Base-by-base conservation (phyloP, 106 monocot species). In the Dendrobium catenatum region DNA sequence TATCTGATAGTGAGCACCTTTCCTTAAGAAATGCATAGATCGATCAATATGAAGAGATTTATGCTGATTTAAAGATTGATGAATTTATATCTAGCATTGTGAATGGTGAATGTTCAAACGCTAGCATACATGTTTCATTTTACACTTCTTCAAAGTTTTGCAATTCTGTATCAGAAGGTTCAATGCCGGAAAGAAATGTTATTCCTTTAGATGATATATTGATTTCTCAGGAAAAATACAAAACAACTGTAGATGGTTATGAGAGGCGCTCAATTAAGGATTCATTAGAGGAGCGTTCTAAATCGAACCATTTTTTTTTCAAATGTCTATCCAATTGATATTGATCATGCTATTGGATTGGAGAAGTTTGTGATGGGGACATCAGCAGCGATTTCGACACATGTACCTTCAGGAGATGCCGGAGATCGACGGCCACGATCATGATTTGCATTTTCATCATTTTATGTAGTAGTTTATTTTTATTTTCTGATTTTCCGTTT, bases 321-420 rank as follows among this genome's bases (percentile, higher is more conserved):
- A 47, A 41, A 81, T 84, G 70, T 79, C 64, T 86, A 80, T 78
- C 82, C 86, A 68, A 79, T 49, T 86, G 86, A 81, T 79, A 66
- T 13, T 80, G 77, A 87, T 70, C 82, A 78, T 13, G 72, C 61
- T 67, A 68, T 17, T 87, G 85, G 80, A 47, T 72, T 82, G 76
- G 88, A 88, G 78, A 87, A 86, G 70, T n/a, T n/a, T n/a, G n/a
- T n/a, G n/a, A n/a, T n/a, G n/a, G n/a, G n/a, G n/a, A n/a, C n/a
- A n/a, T n/a, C n/a, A n/a, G n/a, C n/a, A n/a, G n/a, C n/a, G n/a
- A n/a, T n/a, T n/a, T n/a, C n/a, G n/a, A n/a, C n/a, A n/a, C n/a
- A n/a, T n/a, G n/a, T n/a, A n/a, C n/a, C n/a, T n/a, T n/a, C n/a
- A n/a, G n/a, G n/a, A n/a, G n/a, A n/a, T n/a, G n/a, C n/a, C n/a